These are phyloP conservation scores for Capsicum pubescens DNA, from an alignment of 257 asterid species.

Conservation along the genomic window DNA sequence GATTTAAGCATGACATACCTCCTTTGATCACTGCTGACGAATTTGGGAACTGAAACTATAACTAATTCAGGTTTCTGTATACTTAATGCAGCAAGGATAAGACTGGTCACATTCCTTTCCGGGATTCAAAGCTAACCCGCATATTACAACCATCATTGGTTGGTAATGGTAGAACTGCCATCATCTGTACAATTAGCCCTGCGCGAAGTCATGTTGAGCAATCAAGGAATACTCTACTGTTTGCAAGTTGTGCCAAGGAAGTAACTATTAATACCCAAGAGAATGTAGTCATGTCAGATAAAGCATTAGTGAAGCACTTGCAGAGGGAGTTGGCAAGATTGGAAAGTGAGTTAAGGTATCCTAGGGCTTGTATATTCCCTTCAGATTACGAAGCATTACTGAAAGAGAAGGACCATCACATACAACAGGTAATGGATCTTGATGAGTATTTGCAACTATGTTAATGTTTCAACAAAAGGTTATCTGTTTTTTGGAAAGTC, in stretches of 20 bases:
- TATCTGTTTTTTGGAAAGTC: not conserved
- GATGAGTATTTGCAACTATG: not conserved
- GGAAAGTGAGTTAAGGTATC: constrained; percentile 36
- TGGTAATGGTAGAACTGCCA: constrained; percentile 39
- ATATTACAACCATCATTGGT: constrained; percentile 40
- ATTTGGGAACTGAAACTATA: not conserved
- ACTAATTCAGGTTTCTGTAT: constrained; percentile 9
- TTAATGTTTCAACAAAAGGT: not conserved
- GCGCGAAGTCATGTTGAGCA: constrained; percentile 40
- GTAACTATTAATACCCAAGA: constrained; percentile 40
- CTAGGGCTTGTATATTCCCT: constrained; percentile 32
- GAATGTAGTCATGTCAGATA: constrained; percentile 35
- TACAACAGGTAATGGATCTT: constrained; percentile 28
- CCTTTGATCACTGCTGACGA: constrained; percentile 4
- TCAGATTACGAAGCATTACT: constrained; percentile 30
- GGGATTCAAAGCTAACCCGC: constrained; percentile 44
- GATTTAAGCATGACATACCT: constrained; percentile 20
- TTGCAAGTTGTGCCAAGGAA: constrained; percentile 45
- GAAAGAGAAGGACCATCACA: constrained; percentile 30
- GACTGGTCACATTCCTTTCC: constrained; percentile 36
- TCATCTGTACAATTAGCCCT: constrained; percentile 44
- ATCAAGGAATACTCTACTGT: constrained; percentile 41
- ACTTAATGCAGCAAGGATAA: constrained; percentile 37
- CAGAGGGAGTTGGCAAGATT: constrained; percentile 38
- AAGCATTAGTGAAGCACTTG: constrained; percentile 32